Percentiles rank a stretch among this genome's conserved stretches.
Conservation (phyloP, 139 green algal species). For the Picochlorum sp. region DNA sequence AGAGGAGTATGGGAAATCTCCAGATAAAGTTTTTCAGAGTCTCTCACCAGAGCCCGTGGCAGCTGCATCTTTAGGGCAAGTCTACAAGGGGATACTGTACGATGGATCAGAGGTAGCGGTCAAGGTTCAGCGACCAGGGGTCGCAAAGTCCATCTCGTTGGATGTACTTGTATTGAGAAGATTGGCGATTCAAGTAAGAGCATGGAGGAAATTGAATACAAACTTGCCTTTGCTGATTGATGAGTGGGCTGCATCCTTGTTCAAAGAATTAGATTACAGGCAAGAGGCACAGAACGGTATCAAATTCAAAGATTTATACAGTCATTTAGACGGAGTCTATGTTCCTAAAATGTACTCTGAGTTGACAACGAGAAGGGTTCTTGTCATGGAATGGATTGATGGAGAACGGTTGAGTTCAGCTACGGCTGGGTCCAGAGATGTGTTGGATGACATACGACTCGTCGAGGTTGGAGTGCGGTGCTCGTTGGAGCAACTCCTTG, state of each 20-base stretch:
- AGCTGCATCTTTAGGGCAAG: constrained; percentile 70
- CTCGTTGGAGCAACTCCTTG: constrained; percentile 71
- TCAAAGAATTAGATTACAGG: constrained; percentile 81
- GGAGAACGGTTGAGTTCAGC: constrained; percentile 47
- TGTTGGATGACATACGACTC: constrained; percentile 66
- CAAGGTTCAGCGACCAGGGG: constrained; percentile 79
- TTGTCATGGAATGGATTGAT: constrained; percentile 91
- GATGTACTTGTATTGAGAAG: constrained; percentile 75
- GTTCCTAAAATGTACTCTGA: constrained; percentile 42
- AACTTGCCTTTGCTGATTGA: constrained; percentile 81
- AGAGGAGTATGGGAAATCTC: constrained; percentile 46
- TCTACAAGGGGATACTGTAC: constrained; percentile 44
- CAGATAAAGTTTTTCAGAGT: constrained; percentile 45
- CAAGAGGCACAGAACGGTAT: constrained; percentile 64
- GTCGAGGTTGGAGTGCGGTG: constrained; percentile 64
- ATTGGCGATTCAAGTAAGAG: constrained; percentile 12
- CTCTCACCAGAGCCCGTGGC: constrained; percentile 62
- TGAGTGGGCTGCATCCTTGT: constrained; percentile 72
- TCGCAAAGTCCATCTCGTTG: constrained; percentile 63
- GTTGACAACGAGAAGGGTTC: constrained; percentile 44
- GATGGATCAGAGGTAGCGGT: constrained; percentile 50
- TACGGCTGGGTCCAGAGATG: background rate
- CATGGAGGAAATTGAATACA: constrained; percentile 57
- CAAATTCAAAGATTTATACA: constrained; percentile 47
- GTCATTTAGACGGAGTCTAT: constrained; percentile 51